A percentile compares a stretch with the other conserved stretches of the same genome.
phyloP scores from a whole-genome alignment of 345 rosid species.

The Salix dunnii region DNA sequence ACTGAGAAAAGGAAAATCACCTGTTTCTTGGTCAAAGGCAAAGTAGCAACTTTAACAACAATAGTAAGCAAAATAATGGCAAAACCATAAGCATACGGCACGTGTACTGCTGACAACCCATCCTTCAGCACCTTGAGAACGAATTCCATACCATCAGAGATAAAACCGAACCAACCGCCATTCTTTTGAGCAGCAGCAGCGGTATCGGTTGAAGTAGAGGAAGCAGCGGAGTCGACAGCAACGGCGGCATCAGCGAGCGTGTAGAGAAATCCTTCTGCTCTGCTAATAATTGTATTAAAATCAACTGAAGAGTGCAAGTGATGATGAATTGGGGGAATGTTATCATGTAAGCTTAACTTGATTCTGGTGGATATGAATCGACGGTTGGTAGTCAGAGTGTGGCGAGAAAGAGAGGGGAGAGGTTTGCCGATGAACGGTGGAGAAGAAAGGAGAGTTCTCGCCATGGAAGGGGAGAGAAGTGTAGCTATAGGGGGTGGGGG shows the following conservation, averaged over 20 bases:
- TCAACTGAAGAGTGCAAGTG: constrained; percentile 48
- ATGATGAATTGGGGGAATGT: constrained; percentile 55
- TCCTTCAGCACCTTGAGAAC: constrained; percentile 95
- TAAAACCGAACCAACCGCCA: constrained; percentile 92
- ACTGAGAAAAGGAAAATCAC: constrained; percentile 22
- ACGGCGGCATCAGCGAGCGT: constrained; percentile 87
- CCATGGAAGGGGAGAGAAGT: constrained; percentile 43
- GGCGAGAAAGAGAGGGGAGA: constrained; percentile 46
- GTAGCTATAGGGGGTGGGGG: constrained; percentile 1
- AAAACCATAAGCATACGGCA: constrained; percentile 88
- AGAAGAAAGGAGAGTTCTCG: constrained; percentile 74
- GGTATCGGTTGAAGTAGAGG: constrained; percentile 40
- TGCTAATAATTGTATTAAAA: constrained; percentile 39
- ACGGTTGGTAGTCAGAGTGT: constrained; percentile 40
- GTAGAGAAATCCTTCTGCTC: constrained; percentile 73
- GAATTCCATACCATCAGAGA: constrained; percentile 80
- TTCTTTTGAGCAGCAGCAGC: constrained; percentile 55
- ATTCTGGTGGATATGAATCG: constrained; percentile 52
- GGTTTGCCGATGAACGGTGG: constrained; percentile 65
- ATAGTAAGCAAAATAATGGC: constrained; percentile 88
- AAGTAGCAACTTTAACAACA: constrained; percentile 70
- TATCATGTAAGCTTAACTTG: constrained; percentile 61
- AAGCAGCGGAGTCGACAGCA: constrained; percentile 46
- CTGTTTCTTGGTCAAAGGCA: constrained; percentile 92
- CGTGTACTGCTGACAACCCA: constrained; percentile 69